These are phyloP conservation scores for Trypanosoma scelopori DNA, from an alignment of 208 protist species.

Conservation along the genomic window DNA sequence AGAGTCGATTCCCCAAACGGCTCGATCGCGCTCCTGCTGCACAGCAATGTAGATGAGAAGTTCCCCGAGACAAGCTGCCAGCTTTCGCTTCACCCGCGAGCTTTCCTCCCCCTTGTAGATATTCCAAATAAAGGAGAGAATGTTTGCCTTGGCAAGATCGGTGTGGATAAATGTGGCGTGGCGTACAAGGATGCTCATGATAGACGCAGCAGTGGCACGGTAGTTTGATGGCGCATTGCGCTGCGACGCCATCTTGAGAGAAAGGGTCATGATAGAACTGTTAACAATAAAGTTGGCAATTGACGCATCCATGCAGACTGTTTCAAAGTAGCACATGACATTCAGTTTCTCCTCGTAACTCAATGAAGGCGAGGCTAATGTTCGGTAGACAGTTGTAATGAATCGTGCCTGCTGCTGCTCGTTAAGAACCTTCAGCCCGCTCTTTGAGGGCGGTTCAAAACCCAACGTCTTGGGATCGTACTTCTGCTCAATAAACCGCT, in stretches of 20 bases:
- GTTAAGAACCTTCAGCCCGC: conserved; percentile 57
- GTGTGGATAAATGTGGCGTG: conserved; percentile 80
- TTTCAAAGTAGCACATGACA: conserved; percentile 87
- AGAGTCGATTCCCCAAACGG: conserved; percentile 56
- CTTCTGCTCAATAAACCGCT: conserved; percentile 69
- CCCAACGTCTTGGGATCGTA: conserved; percentile 54
- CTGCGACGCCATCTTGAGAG: conserved; percentile 66
- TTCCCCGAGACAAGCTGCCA: conserved; percentile 84
- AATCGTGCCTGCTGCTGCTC: conserved; percentile 49
- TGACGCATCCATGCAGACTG: conserved; percentile 61
- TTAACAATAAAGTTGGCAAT: conserved; percentile 90
- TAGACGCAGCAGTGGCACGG: conserved; percentile 60
- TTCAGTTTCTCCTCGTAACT: conserved; percentile 62
- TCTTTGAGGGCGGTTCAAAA: conserved; percentile 57
- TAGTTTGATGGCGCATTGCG: conserved; percentile 47
- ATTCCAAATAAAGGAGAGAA: conserved; percentile 58
- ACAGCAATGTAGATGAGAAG: conserved; percentile 90
- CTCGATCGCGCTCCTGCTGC: conserved; percentile 62
- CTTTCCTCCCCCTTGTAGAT: conserved; percentile 61
- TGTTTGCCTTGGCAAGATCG: conserved; percentile 61
- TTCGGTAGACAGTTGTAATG: conserved; percentile 54
- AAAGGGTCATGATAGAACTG: conserved; percentile 89
- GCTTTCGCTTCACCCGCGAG: conserved; percentile 60
- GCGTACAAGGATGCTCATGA: conserved; percentile 88
- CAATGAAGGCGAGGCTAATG: conserved; percentile 31